Evolutionary conservation across 164 flowering plant genomes (phyloP).

Genomic region (Aristolochia contorta): DNA sequence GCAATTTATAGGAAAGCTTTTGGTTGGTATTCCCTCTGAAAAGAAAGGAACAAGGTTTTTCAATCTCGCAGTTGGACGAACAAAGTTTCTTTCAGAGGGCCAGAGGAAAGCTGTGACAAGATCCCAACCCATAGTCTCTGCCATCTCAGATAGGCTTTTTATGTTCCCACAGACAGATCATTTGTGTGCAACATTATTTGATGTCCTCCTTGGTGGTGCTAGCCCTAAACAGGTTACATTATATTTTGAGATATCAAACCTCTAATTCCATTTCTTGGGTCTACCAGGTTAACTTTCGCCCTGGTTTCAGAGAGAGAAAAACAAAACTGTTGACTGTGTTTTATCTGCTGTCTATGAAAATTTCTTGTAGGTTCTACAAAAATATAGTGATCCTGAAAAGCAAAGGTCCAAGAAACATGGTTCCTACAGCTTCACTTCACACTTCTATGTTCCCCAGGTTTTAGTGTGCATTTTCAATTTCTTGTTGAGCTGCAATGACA

Average conservation of each 20-base stretch:
- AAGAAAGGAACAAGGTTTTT: conserved; percentile 85
- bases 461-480: conserved; percentile 72
- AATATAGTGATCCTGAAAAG: conserved; percentile 53
- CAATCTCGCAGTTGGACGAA: conserved; percentile 59
- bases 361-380: conserved; percentile 67
- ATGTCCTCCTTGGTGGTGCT: conserved; percentile 99
- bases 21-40: conserved; percentile 90
- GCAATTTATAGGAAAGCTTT: conserved; percentile 87
- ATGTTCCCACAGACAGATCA: conserved; percentile 72
- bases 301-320: too few species aligned
- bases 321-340: background rate
- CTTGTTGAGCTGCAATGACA: conserved; percentile 56
- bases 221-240: conserved; percentile 89
- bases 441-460: conserved; percentile 85
- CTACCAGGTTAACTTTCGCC: too few species aligned
- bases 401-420: conserved; percentile 43
- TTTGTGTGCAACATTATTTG: conserved; percentile 87
- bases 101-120: conserved; percentile 37
- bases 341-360: background rate
- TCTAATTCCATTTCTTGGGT: too few species aligned
- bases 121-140: conserved; percentile 58
- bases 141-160: conserved; percentile 80
- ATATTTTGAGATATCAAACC: background rate
- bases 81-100: conserved; percentile 56
- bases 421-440: conserved; percentile 21